These are phyloP conservation scores for Globisporangium splendens DNA, from an alignment of 352 stramenopile genomes.

Conservation along the genomic window DNA sequence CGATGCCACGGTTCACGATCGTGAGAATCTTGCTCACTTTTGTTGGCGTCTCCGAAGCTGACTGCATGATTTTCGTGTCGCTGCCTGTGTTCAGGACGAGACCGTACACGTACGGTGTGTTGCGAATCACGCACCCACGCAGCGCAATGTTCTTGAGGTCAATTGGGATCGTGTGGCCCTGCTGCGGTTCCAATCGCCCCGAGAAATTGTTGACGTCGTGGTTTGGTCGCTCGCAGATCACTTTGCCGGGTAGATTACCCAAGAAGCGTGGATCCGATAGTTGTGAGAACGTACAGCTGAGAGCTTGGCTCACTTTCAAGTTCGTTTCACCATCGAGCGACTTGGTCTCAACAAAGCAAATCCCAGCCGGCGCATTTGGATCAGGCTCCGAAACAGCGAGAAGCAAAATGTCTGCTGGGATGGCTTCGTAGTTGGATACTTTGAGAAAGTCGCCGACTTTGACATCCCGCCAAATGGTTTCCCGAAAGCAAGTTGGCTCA, in stretches of 20 bases:
- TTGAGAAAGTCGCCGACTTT: constrained; percentile 83
- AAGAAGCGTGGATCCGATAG: constrained; percentile 64
- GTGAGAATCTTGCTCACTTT: constrained; percentile 84
- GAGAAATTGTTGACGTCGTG: constrained; percentile 88
- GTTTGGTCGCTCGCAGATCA: constrained; percentile 82
- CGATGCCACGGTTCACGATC: constrained; percentile 80
- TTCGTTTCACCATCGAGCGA: constrained; percentile 87
- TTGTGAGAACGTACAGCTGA: constrained; percentile 83
- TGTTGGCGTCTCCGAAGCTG: constrained; percentile 55
- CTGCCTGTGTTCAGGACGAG: constrained; percentile 79
- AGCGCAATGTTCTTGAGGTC: constrained; percentile 84
- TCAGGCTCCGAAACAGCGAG: constrained; percentile 71
- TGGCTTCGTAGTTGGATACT: constrained; percentile 82
- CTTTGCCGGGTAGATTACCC: constrained; percentile 55
- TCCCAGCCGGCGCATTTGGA: constrained; percentile 52
- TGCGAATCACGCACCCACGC: constrained; percentile 80
- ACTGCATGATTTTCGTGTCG: constrained; percentile 90
- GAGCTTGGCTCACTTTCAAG: constrained; percentile 78
- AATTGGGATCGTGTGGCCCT: constrained; percentile 77
- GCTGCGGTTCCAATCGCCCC: constrained; percentile 65
- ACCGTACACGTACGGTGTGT: constrained; percentile 74
- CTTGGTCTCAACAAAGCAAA: constrained; percentile 88
- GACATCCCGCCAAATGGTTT: constrained; percentile 58
- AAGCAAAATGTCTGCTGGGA: constrained; percentile 79
- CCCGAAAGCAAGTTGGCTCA: constrained; percentile 38